Evolutionary conservation across 2,329 filamentous ascomycete species (phyloP), one percentile per base, ranked within the genome.

Genomic region (Penicillium decumbens): DNA sequence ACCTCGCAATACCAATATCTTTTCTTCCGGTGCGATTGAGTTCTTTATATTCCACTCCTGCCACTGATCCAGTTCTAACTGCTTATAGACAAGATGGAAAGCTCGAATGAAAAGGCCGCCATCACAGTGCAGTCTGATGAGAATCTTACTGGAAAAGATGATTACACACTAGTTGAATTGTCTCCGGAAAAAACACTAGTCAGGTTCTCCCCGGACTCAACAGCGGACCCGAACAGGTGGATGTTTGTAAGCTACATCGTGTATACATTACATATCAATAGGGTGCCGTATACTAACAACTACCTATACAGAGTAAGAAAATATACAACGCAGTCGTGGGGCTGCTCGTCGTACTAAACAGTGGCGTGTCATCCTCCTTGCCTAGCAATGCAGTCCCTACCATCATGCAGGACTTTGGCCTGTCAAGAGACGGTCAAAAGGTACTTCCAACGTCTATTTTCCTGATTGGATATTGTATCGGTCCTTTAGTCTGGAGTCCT

Each of bases 401-500:
- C 41, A 71, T 72, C 42, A 64, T 68, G 50, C 51, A 65, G 23
- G 56, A 70, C n/a, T 67, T 67, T 45, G 23, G 59, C 41, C 44
- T 62, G 25, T 62, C 59, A 12, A 63, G 62, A 20, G 41, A 60
- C 9, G 51, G 63, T 6, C 66, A 72, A 43, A 60, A 60, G 29
- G 61, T 61, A 27, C 49, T 70, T 9, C 69, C 69, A 7, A 70
- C 68, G 0, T 65, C 68, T 4, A 59, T 69, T 5, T 72, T 70
- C 40, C 56, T 72, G 0, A 61, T 71, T 15, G 70, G 69, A 2
- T 72, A 70, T 48, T 64, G 66, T 4, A 55, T 75, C 8, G 73
- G 72, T 0, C 73, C 73, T 1, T 50, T 74, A 1, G 47, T 73
- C 0, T 74, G 70, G 33, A 72, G 70, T 4, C 73, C 73, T 0